Evolutionary conservation across 2,329 filamentous ascomycete genomes (phyloP).

Genomic region (Calonectria leucothoes): DNA sequence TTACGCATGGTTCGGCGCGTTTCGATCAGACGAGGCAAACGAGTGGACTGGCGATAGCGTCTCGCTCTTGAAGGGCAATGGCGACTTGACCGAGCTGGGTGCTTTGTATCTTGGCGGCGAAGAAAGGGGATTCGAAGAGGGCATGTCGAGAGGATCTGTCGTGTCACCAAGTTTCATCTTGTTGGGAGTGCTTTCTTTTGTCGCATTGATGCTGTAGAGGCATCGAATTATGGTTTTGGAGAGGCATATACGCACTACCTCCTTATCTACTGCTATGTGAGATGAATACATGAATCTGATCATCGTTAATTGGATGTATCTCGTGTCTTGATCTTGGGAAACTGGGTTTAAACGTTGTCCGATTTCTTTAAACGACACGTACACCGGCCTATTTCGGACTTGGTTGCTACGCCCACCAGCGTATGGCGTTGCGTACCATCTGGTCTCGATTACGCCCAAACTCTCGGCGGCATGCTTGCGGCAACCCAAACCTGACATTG

Average conservation of each 20-base stretch:
- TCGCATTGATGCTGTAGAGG: not conserved
- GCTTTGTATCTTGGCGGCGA: slow-evolving; percentile 53
- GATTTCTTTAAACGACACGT: not conserved
- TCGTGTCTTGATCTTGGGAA: not conserved
- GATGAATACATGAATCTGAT: not conserved
- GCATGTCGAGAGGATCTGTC: slow-evolving; percentile 33
- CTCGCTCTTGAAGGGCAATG: slow-evolving; percentile 50
- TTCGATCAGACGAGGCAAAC: slow-evolving; percentile 51
- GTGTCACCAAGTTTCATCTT: not conserved
- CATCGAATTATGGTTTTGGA: not conserved
- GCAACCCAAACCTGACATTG: not conserved
- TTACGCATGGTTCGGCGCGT: slow-evolving; percentile 57
- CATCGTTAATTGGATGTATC: not conserved
- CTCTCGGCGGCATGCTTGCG: not conserved
- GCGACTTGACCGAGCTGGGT: slow-evolving; percentile 52
- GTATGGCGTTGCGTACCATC: not conserved
- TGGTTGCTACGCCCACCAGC: not conserved
- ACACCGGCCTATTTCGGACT: not conserved
- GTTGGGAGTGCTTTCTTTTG: not conserved
- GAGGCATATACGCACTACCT: not conserved
- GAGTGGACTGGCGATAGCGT: slow-evolving; percentile 53
- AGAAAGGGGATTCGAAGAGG: slow-evolving; percentile 50
- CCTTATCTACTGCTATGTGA: not conserved
- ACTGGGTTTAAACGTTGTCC: not conserved
- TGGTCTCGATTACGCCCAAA: not conserved